Conservation (phyloP, 441 rosid genomes). For the Populus tomentosa region DNA sequence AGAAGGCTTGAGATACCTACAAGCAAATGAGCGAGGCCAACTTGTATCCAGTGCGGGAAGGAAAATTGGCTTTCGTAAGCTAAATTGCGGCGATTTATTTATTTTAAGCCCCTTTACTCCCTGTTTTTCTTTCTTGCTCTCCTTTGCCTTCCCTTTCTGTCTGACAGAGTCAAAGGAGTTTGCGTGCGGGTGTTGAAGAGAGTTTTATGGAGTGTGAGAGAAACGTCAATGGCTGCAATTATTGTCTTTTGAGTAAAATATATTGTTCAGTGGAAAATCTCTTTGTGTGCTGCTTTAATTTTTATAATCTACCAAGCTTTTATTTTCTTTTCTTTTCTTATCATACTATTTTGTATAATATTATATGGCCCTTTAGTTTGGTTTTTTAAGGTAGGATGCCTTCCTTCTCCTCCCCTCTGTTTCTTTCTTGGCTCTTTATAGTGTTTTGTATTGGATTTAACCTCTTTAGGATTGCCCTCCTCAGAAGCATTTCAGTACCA, state of each 20-base stretch:
- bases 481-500: constrained; percentile 32
- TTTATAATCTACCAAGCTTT: neutral
- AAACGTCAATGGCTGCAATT: constrained; percentile 79
- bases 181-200: constrained; percentile 81
- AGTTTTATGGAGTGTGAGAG: constrained; percentile 39
- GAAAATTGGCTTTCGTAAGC: constrained; percentile 38
- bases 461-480: constrained; percentile 34
- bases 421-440: neutral
- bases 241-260: constrained; percentile 52
- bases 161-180: constrained; percentile 63
- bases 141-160: neutral
- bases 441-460: neutral
- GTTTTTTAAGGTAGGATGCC: neutral
- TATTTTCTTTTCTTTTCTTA: neutral
- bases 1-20: constrained; percentile 29
- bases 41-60: constrained; percentile 21
- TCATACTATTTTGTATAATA: neutral
- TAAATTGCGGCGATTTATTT: constrained; percentile 48
- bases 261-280: constrained; percentile 27
- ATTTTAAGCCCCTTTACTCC: too few species aligned
- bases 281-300: constrained; percentile 5
- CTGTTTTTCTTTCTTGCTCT: neutral
- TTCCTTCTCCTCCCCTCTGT: neutral
- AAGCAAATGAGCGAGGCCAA: constrained; percentile 32
- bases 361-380: neutral